Evolutionary conservation across 805 yeast genomes (phyloP).

Genomic region (Pichia manshurica): DNA sequence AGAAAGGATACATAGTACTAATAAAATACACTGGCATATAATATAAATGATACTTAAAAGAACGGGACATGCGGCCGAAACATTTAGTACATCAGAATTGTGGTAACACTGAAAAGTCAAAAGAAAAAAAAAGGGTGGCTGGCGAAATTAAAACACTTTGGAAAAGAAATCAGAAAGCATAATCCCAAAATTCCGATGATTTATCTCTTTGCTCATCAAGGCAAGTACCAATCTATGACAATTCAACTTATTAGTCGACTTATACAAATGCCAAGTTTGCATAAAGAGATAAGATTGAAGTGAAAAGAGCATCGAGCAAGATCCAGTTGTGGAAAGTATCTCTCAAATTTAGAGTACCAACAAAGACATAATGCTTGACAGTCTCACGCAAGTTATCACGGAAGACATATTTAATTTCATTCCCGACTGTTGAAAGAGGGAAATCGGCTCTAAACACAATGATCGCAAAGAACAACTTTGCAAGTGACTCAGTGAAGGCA

Average conservation of each 20-base stretch:
- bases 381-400: slow-evolving; percentile 24
- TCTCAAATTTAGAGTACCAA: slow-evolving; percentile 36
- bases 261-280: slow-evolving; percentile 34
- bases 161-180: too few relatives aligned
- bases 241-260: background rate
- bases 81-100: background rate
- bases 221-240: too few relatives aligned
- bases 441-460: slow-evolving; percentile 31
- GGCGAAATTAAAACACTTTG: too few relatives aligned
- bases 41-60: background rate
- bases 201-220: too few relatives aligned
- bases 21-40: background rate
- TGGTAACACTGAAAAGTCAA: background rate
- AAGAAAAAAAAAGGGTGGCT: background rate
- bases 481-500: slow-evolving; percentile 44
- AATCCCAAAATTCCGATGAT: too few relatives aligned
- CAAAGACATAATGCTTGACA: slow-evolving; percentile 20
- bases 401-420: slow-evolving; percentile 29
- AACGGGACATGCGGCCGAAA: background rate
- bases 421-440: slow-evolving; percentile 21
- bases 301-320: slow-evolving; percentile 40
- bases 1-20: background rate
- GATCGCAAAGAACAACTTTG: slow-evolving; percentile 38
- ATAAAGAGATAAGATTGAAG: slow-evolving; percentile 43
- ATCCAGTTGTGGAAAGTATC: slow-evolving; percentile 44